phyloP scores from a whole-genome alignment of 257 asterid genomes.

The Solanum pennellii region DNA sequence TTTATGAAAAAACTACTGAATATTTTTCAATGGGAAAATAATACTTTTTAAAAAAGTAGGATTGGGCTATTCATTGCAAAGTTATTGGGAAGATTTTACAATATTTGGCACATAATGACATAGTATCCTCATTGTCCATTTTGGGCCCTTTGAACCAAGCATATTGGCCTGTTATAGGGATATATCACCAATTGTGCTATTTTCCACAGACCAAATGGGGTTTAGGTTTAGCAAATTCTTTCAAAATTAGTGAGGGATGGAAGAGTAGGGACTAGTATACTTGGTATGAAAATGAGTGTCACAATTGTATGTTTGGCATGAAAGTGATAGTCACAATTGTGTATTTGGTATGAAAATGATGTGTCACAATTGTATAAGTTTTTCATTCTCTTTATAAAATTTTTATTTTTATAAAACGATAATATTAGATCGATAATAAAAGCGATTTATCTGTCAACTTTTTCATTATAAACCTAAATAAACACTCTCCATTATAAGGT shows the following conservation, averaged over 20 bases:
- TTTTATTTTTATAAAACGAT: neutral
- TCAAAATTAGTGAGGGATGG: neutral
- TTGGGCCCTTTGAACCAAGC: neutral
- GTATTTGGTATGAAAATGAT: neutral
- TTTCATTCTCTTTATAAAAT: neutral
- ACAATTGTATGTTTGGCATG: neutral
- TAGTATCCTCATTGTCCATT: neutral
- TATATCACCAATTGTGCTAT: neutral
- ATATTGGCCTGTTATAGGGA: neutral
- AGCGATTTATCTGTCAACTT: neutral
- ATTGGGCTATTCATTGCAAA: neutral
- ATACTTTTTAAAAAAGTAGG: neutral
- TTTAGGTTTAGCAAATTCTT: neutral
- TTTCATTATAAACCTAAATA: neutral
- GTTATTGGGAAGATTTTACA: neutral
- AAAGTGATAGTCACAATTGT: neutral
- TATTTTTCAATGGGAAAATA: no score
- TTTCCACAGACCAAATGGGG: neutral
- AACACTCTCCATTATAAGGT: no score
- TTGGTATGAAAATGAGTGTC: neutral
- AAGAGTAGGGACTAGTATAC: neutral
- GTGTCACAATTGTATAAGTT: neutral
- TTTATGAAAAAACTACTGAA: neutral
- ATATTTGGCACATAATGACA: neutral
- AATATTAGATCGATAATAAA: neutral